Evolutionary conservation across 306 rosid genomes (phyloP).

Genomic region (Lathyrus aphaca): DNA sequence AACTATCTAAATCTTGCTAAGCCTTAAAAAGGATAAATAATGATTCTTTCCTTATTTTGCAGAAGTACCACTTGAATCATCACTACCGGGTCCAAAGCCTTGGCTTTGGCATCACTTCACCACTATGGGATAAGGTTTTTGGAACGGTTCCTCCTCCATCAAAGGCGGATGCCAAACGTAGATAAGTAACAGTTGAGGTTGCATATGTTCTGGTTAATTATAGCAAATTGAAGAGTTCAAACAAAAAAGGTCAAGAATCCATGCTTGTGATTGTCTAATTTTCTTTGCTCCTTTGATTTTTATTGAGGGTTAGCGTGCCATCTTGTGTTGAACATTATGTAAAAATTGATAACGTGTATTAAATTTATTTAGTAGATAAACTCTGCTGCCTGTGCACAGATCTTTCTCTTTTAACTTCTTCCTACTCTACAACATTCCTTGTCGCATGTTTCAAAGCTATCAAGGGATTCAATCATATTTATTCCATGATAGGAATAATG

Average conservation of each 20-base stretch:
- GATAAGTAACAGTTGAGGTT: slow-evolving; percentile 43
- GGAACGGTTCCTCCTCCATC: slow-evolving; percentile 73
- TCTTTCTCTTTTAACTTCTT: background rate
- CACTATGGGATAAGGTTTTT: slow-evolving; percentile 80
- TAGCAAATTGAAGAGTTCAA: slow-evolving; percentile 42
- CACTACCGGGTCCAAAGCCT: slow-evolving; percentile 69
- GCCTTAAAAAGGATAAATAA: slow-evolving; percentile 14
- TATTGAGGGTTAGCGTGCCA: slow-evolving; percentile 33
- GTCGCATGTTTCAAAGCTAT: background rate
- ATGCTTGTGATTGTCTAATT: slow-evolving; percentile 37
- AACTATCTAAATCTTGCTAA: slow-evolving; percentile 25
- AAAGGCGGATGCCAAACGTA: slow-evolving; percentile 50
- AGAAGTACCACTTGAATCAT: slow-evolving; percentile 92
- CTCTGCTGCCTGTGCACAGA: slow-evolving; percentile 1
- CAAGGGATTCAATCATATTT: background rate
- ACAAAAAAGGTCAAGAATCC: slow-evolving; percentile 19
- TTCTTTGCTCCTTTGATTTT: slow-evolving; percentile 36
- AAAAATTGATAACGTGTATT: slow-evolving; percentile 26
- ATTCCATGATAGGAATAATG: background rate
- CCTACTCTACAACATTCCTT: background rate
- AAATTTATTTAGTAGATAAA: slow-evolving; percentile 31
- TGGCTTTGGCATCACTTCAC: slow-evolving; percentile 92
- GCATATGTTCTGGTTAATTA: slow-evolving; percentile 42
- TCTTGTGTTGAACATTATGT: slow-evolving; percentile 37
- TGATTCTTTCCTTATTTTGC: slow-evolving; percentile 37